Evolutionary conservation across 2,329 filamentous ascomycete species (phyloP).

Genomic region (Chaetomiaceae sp.): DNA sequence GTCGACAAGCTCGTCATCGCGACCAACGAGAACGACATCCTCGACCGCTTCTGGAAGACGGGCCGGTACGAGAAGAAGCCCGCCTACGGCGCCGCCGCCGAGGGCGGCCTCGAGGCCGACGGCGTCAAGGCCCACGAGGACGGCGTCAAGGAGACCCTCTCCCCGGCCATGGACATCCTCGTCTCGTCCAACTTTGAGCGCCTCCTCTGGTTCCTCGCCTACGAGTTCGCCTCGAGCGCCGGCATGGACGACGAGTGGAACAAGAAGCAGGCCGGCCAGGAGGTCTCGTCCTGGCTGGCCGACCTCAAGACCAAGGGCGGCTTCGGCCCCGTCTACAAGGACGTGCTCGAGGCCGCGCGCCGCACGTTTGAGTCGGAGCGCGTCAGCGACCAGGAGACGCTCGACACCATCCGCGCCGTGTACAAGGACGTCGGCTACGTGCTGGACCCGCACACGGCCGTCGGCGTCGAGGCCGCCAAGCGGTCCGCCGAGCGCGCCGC

Average conservation of each 20-base stretch:
- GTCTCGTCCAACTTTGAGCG: slow-evolving; percentile 97
- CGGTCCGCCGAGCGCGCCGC: slow-evolving; percentile 59
- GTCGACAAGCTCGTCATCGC: slow-evolving; percentile 85
- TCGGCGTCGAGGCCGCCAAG: slow-evolving; percentile 73
- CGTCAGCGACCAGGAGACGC: slow-evolving; percentile 61
- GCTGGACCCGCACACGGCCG: slow-evolving; percentile 87
- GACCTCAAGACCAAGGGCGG: slow-evolving; percentile 77
- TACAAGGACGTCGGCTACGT: slow-evolving; percentile 61
- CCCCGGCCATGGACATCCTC: slow-evolving; percentile 95
- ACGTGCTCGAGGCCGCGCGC: slow-evolving; percentile 67
- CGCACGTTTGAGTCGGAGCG: slow-evolving; percentile 77
- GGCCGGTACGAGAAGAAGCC: slow-evolving; percentile 85
- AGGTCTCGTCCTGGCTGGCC: slow-evolving; percentile 72
- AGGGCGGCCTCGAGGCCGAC: slow-evolving; percentile 61
- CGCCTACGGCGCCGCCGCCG: slow-evolving; percentile 51
- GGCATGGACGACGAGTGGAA: slow-evolving; percentile 63
- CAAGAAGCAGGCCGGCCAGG: slow-evolving; percentile 66
- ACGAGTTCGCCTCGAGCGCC: slow-evolving; percentile 58
- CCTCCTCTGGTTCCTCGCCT: slow-evolving; percentile 87
- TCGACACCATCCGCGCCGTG: slow-evolving; percentile 58
- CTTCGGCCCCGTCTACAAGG: slow-evolving; percentile 70
- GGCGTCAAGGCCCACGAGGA: slow-evolving; percentile 61
- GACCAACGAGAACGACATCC: slow-evolving; percentile 96
- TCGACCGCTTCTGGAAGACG: slow-evolving; percentile 90
- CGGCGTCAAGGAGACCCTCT: slow-evolving; percentile 85